Base-by-base conservation (phyloP, 2,329 filamentous ascomycete genomes). In the Dothiorella sarmentorum region DNA sequence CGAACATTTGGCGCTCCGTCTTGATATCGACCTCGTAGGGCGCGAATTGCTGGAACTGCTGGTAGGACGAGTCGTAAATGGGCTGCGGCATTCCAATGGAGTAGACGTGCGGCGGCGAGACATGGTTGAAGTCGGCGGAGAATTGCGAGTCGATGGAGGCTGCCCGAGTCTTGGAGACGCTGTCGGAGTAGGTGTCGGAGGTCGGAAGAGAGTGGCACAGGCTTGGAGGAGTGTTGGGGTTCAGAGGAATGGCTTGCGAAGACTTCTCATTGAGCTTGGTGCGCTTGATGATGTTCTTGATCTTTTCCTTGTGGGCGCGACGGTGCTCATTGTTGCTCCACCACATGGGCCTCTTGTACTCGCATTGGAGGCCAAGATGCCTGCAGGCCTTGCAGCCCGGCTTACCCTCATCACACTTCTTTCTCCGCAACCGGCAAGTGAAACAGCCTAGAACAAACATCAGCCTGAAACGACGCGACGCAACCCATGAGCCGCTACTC, bases 311-410 rank as follows among this genome's bases (percentile, higher is more conserved):
- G 73, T 97, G 91, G 59, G 86, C 79, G 67, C 88, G 85, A 66
- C 94, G 83, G 69, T 89, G 85, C 63, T 96, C 91, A 69, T 89
- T 89, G 80, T 94, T 97, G 76, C 88, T 89, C 94, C 94, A 99
- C 94, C 94, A 99, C 77, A 90, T 85, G 35, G 94, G 94, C 70
- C 92, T 82, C 82, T 96, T 96, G 80, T 97, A 99, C 80, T 97
- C 91, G 79, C 94, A 99, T 68, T 83, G 82, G 59, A 99, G 82
- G 56, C 89, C 89, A 59, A 99, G 86, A 69, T 86, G 83, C 63
- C 77, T 80, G 75, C 85, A 88, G 60, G 85, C 84, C 66, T 78
- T 80, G 71, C 85, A 88, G 51, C 78, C 73, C n/a, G 83, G 80
- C 68, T 85, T 86, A 61, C 79, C 80, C 69, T 88, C 85, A 65